phyloP scores from a whole-genome alignment of 371 early-diverging fungal genomes.

The Parasitella parasitica region DNA sequence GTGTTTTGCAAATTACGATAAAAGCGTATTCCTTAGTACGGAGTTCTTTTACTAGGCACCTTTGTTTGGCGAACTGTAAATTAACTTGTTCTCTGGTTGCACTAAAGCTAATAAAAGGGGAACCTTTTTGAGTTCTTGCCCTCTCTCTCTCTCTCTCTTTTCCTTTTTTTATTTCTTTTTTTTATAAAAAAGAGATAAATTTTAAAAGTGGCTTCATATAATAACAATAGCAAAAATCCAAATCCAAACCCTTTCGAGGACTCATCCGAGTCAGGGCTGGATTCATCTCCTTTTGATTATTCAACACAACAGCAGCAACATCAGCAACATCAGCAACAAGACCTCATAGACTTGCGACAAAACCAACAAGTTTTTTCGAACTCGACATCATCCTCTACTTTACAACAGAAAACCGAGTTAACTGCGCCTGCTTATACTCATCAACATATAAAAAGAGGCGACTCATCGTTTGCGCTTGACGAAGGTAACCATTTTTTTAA shows the following conservation, averaged over 20 bases:
- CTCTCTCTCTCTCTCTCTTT: background rate
- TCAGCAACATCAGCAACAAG: background rate
- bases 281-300: slow-evolving; percentile 12
- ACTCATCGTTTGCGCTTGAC: slow-evolving; percentile 31
- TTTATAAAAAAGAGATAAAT: background rate
- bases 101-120: background rate
- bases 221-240: slow-evolving; percentile 8
- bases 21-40: too few species aligned
- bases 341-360: slow-evolving; percentile 20
- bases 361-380: slow-evolving; percentile 10
- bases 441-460: slow-evolving; percentile 18
- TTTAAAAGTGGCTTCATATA: slow-evolving; percentile 20
- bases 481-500: slow-evolving; percentile 15
- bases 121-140: background rate
- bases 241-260: slow-evolving; percentile 28
- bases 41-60: background rate
- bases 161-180: background rate
- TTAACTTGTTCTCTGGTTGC: background rate
- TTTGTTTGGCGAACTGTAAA: background rate
- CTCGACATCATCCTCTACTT: slow-evolving; percentile 11
- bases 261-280: slow-evolving; percentile 26
- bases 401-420: slow-evolving; percentile 1
- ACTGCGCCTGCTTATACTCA: slow-evolving; percentile 18
- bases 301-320: background rate
- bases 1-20: too few species aligned